phyloP scores from a whole-genome alignment of 2,329 filamentous ascomycete genomes.

The Fusarium sp. region DNA sequence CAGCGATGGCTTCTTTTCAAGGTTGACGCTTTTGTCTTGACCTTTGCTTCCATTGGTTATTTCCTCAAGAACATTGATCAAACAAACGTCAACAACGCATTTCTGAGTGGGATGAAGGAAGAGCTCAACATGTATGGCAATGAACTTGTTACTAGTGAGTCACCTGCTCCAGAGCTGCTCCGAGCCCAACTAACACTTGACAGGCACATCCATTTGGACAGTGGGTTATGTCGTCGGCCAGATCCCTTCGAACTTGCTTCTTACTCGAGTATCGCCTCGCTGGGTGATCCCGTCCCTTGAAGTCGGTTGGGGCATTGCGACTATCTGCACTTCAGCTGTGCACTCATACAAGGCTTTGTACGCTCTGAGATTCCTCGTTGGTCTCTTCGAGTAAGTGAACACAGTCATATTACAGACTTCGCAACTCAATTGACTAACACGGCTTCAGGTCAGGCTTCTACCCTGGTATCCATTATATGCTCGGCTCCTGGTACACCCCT shows the following conservation, averaged over 20 bases:
- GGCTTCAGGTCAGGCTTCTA: slow-evolving; percentile 58
- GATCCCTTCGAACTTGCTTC: slow-evolving; percentile 39
- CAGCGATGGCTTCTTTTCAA: slow-evolving; percentile 47
- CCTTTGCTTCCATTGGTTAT: slow-evolving; percentile 46
- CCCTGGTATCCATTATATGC: slow-evolving; percentile 46
- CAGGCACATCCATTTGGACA: slow-evolving; percentile 24
- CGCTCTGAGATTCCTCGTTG: slow-evolving; percentile 28
- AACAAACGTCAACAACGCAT: slow-evolving; percentile 52
- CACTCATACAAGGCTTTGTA: slow-evolving; percentile 22
- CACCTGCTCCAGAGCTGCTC: rapidly evolving
- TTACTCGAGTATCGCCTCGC: slow-evolving; percentile 13
- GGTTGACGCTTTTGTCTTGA: slow-evolving; percentile 47
- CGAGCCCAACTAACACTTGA: neutral
- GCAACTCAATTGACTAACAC: slow-evolving; percentile 37
- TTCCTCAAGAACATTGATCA: slow-evolving; percentile 51
- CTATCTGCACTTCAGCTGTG: slow-evolving; percentile 5
- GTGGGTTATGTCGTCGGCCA: slow-evolving; percentile 40
- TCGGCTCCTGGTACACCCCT: slow-evolving; percentile 37
- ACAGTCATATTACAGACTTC: slow-evolving; percentile 20
- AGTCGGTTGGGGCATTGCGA: slow-evolving; percentile 22
- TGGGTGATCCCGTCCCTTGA: slow-evolving; percentile 17
- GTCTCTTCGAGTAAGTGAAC: slow-evolving; percentile 24
- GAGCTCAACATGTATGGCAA: slow-evolving; percentile 32
- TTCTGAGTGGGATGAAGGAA: slow-evolving; percentile 35
- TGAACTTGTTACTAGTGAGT: slow-evolving; percentile 35